Evolutionary conservation across 352 stramenopile species (phyloP), one percentile per base, ranked within the genome.

Genomic region (Pythium periplocum): DNA sequence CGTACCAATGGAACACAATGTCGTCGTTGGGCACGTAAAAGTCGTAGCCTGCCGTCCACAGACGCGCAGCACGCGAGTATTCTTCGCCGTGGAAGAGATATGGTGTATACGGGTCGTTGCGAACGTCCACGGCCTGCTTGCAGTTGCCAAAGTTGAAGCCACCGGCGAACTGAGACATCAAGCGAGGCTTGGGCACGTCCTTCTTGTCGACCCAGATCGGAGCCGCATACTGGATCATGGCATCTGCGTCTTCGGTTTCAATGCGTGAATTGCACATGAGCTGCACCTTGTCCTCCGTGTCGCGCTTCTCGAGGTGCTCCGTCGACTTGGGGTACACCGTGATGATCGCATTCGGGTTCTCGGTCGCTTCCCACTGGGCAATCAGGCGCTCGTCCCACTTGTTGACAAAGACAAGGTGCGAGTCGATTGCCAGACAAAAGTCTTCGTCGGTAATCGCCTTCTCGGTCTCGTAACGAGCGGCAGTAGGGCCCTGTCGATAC

Each of bases 61-160:
- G 68, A 12, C 82, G 78, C 32, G 79, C 66, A 0, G 79, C 80
- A 30, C 80, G 75, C n/a, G 80, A 90, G 69, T 90, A 93, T 58
- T 93, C 82, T 48, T 93, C 79, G 38, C 82, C 82, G 32, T 90
- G 79, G 56, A 90, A 93, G 8, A 93, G 64, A 50, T 81, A 90
- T 38, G 77, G 82, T 17, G 82, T 90, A 58, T 87, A 73, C 39
- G 82, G 82, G 59, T 93, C 82, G 53, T 87, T 89, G 38, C 82
- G 82, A 53, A 93, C 74, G 46, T 86, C 72, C 48, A 82, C 83
- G 10, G 68, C 76, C 51, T 87, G 75, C 35, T 68, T 71, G 62
- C 82, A 90, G 46, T 73, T 74, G 51, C 79, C 79, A 62, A 93
- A 93, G 59, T 90, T 90, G 72, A 93, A 93, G 48, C 82, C 82